Percentiles rank a stretch among this genome's conserved stretches.
These are phyloP conservation scores for Vitis riparia DNA, from an alignment of 164 flowering plant genomes.

Conservation along the genomic window DNA sequence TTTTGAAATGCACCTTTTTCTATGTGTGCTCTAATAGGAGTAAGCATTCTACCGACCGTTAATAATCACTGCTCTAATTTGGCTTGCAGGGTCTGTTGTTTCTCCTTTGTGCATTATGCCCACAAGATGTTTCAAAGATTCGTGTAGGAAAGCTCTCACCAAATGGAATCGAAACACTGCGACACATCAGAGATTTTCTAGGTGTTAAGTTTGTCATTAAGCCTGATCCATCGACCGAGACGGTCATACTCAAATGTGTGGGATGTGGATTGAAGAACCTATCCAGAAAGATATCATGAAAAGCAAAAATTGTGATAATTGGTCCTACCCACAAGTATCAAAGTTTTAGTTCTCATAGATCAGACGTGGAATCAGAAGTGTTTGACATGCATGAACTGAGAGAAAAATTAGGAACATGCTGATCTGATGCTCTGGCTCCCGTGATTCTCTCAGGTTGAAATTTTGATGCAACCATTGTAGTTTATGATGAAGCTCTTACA, in stretches of 20 bases:
- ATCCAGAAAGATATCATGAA: slow-evolving; percentile 64
- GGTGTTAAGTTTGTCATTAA: slow-evolving; percentile 66
- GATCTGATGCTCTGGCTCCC: too few species aligned
- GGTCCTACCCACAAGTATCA: too few species aligned
- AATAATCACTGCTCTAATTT: neutral
- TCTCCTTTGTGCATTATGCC: slow-evolving; percentile 84
- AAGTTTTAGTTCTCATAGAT: too few species aligned
- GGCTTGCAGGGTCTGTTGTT: slow-evolving; percentile 73
- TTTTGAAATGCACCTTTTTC: neutral
- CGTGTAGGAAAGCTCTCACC: slow-evolving; percentile 90
- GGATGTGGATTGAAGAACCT: slow-evolving; percentile 86
- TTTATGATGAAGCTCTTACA: too few species aligned
- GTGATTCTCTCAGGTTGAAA: too few species aligned
- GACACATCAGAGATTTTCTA: slow-evolving; percentile 77
- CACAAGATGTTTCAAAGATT: slow-evolving; percentile 80
- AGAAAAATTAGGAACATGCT: too few species aligned
- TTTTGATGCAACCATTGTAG: too few species aligned
- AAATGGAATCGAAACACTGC: slow-evolving; percentile 76
- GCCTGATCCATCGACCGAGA: slow-evolving; percentile 73
- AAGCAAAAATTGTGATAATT: neutral
- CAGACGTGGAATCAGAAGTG: too few species aligned
- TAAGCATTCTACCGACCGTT: neutral
- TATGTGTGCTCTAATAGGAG: neutral
- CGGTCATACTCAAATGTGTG: slow-evolving; percentile 68
- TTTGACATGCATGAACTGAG: too few species aligned